These are phyloP conservation scores for Cryptosporidium parvum DNA, from an alignment of 169 alveolate genomes.

Conservation along the genomic window DNA sequence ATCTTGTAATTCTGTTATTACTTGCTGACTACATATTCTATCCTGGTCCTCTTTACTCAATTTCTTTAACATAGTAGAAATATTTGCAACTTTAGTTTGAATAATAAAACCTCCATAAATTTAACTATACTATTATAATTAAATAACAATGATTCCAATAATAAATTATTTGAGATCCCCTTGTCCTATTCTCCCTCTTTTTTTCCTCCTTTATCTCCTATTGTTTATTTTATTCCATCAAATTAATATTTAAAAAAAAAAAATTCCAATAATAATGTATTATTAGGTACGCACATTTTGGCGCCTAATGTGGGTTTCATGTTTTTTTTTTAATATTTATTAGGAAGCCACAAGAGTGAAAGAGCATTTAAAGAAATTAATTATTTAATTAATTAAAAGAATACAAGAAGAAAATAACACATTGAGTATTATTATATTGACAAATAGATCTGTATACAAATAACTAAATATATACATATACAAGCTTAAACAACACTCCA, in stretches of 20 bases:
- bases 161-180: not conserved
- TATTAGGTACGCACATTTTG: slow-evolving; percentile 13
- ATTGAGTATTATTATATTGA: too few species aligned
- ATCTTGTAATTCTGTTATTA: slow-evolving; percentile 77
- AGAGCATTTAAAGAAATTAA: not conserved
- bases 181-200: not conserved
- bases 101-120: not conserved
- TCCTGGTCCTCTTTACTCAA: slow-evolving; percentile 65
- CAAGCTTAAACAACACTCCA: not conserved
- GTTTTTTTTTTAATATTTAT: slow-evolving; percentile 13
- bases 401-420: too few species aligned
- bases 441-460: not conserved
- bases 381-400: not conserved
- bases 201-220: not conserved
- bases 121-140: not conserved
- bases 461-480: too few species aligned
- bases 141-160: not conserved
- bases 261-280: not conserved
- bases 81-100: not conserved
- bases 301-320: slow-evolving; percentile 75
- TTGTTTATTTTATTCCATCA: not conserved
- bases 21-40: slow-evolving; percentile 76
- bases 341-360: not conserved
- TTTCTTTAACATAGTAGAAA: slow-evolving; percentile 22
- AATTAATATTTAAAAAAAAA: not conserved